Conservation (phyloP, 148 eudicot genomes). For the Camellia sinensis region DNA sequence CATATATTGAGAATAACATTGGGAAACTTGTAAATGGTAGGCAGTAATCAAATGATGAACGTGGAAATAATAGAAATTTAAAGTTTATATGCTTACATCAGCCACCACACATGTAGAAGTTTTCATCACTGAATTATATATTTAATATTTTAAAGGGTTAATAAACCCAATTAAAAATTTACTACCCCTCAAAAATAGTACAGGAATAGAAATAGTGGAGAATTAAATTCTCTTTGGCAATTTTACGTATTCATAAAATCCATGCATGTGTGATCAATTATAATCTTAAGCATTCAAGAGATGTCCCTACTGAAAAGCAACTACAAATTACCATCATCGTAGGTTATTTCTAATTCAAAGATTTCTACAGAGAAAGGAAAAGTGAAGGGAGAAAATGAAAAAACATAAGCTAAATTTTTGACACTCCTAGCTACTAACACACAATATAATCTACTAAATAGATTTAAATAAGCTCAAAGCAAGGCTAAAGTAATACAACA, state of each 20-base stretch:
- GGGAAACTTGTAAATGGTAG: not conserved
- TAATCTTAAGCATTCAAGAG: not conserved
- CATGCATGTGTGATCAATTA: conserved; percentile 4
- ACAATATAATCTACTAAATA: no score
- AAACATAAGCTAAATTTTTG: no score
- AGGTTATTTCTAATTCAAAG: no score
- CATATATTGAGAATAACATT: not conserved
- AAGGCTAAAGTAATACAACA: no score
- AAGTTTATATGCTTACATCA: not conserved
- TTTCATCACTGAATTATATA: not conserved
- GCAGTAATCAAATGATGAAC: not conserved
- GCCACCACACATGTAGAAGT: not conserved
- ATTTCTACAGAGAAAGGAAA: no score
- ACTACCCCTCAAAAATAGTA: not conserved
- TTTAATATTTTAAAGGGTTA: not conserved
- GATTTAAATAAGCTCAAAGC: no score
- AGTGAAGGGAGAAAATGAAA: no score
- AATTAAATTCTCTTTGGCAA: not conserved
- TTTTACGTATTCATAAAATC: not conserved
- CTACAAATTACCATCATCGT: no score
- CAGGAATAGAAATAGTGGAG: not conserved
- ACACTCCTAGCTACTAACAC: no score
- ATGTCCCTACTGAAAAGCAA: not conserved
- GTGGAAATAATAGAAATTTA: not conserved
- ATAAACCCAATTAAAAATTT: not conserved